A percentile compares a stretch with the other conserved stretches of the same genome.
Evolutionary conservation across 2,329 filamentous ascomycete genomes (phyloP).

Genomic region (Coniochaeta sp.): DNA sequence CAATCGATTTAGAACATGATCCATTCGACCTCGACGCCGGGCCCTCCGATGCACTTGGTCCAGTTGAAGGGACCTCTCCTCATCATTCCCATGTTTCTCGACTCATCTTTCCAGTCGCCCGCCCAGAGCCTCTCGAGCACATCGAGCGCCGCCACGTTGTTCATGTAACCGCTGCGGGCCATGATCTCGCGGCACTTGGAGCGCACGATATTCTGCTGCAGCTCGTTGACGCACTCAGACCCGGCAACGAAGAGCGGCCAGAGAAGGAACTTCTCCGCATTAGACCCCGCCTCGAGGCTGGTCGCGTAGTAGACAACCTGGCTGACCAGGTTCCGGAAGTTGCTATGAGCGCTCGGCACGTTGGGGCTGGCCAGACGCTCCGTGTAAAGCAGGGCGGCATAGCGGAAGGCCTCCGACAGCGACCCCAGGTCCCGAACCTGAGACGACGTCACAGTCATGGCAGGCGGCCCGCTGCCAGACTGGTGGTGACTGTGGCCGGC

Average conservation of each 20-base stretch:
- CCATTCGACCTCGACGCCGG: constrained; percentile 54
- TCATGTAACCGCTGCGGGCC: constrained; percentile 84
- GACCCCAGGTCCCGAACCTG: constrained; percentile 70
- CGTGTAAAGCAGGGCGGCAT: constrained; percentile 81
- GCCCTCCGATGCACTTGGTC: constrained; percentile 48
- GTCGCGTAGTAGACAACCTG: constrained; percentile 79
- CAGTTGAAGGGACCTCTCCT: constrained; percentile 48
- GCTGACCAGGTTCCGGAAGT: constrained; percentile 76
- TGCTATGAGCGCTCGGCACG: constrained; percentile 63
- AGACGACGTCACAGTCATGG: constrained; percentile 35
- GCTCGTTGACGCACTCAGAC: constrained; percentile 77
- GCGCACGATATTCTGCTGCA: constrained; percentile 72
- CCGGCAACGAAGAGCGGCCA: constrained; percentile 92
- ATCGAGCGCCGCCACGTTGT: constrained; percentile 80
- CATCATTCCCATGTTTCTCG: constrained; percentile 24
- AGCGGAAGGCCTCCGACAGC: constrained; percentile 84
- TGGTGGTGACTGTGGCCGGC: neutral
- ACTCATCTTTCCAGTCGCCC: constrained; percentile 37
- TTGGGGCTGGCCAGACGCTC: constrained; percentile 77
- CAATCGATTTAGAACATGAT: constrained; percentile 51
- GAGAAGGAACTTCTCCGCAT: constrained; percentile 79
- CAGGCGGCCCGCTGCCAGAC: neutral
- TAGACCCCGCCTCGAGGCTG: constrained; percentile 63
- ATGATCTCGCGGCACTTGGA: constrained; percentile 80
- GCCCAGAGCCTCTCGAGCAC: constrained; percentile 81